Conservation (phyloP, 768 basidiomycete species). For the Lentinula lateritia region DNA sequence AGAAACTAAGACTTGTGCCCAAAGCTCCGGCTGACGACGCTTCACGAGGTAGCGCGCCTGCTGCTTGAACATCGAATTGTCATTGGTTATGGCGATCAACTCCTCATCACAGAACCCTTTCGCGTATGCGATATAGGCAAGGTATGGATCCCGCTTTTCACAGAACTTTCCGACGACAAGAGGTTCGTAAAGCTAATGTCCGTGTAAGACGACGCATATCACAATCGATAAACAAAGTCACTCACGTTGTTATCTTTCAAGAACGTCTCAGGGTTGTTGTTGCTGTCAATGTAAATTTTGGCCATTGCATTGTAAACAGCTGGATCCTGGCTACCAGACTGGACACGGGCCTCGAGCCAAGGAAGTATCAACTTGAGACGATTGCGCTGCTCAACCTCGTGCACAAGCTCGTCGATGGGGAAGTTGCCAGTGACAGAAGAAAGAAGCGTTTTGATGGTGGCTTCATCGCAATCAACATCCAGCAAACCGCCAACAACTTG, state of each 20-base stretch:
- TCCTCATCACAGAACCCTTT: conserved; percentile 99
- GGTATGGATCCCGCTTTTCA: conserved; percentile 95
- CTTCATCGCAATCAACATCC: conserved; percentile 97
- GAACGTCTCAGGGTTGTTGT: conserved; percentile 97
- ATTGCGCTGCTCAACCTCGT: conserved; percentile 95
- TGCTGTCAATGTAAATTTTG: conserved; percentile 98
- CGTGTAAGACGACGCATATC: conserved; percentile 8
- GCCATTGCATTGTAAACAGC: conserved; percentile 96
- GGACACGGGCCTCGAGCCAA: conserved; percentile 92
- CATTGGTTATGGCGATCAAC: conserved; percentile 93
- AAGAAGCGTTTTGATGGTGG: conserved; percentile 90
- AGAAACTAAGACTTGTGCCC: conserved; percentile 87
- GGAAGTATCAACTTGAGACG: conserved; percentile 94
- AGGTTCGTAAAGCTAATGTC: conserved; percentile 85
- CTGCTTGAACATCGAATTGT: conserved; percentile 99
- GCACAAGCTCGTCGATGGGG: conserved; percentile 95
- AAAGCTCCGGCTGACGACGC: conserved; percentile 90
- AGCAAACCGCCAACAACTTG: conserved; percentile 95
- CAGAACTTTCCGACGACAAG: conserved; percentile 98
- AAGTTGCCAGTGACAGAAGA: conserved; percentile 94
- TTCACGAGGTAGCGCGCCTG: conserved; percentile 98
- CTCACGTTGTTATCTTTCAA: conserved; percentile 97
- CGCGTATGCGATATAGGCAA: conserved; percentile 98
- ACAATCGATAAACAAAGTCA: conserved; percentile 6
- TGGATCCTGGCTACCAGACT: conserved; percentile 90